Base-by-base conservation (phyloP, 495 filamentous ascomycete species). In the Penicillium roqueforti region DNA sequence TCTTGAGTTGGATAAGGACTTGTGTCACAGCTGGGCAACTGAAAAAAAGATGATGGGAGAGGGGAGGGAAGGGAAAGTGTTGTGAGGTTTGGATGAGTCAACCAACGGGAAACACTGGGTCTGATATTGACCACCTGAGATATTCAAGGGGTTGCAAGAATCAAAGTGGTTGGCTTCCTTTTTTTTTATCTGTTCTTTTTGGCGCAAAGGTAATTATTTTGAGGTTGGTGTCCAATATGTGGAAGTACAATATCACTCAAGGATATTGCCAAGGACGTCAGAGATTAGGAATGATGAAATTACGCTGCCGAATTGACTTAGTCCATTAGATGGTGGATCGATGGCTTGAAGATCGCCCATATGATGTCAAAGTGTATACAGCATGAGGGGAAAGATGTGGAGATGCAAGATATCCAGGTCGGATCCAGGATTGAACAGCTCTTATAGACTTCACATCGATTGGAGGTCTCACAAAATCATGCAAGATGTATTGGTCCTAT, bases 41-140 rank as follows among this genome's bases (percentile, higher is more conserved):
- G 11, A 40, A 40, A 20, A 18, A 14, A 40, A 22, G 9, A 1
- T 26, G 41, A 3, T 28, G 41, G n/a, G 41, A 28, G 41, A 23
- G 23, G 31, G 16, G 32, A 18, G 28, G 25, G 38, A 39, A 52
- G 32, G 28, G n/a, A 43, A 41, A 36, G 52, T 46, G 49, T 38
- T 5, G 13, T 16, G 41, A 34, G 46, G 44, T 22, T 54, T 52
- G 56, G 62, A 62, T 67, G 64, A 64, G 61, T 67, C 63, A 67
- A 65, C 39, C 45, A 25, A 37, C 32, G 23, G 19, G 32, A 49
- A 49, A 20, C 32, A 36, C 32, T n/a, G 32, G 14, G 32, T 14
- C n/a, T n/a, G 31, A n/a, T 36, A n/a, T 25, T n/a, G 19, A 43
- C 40, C 13, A 42, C 40, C 13, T 9, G 23, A 25, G 31, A 20